Evolutionary conservation across 2,329 filamentous ascomycete species (phyloP), one percentile per base, ranked within the genome.

Genomic region (Diaporthe batatas): DNA sequence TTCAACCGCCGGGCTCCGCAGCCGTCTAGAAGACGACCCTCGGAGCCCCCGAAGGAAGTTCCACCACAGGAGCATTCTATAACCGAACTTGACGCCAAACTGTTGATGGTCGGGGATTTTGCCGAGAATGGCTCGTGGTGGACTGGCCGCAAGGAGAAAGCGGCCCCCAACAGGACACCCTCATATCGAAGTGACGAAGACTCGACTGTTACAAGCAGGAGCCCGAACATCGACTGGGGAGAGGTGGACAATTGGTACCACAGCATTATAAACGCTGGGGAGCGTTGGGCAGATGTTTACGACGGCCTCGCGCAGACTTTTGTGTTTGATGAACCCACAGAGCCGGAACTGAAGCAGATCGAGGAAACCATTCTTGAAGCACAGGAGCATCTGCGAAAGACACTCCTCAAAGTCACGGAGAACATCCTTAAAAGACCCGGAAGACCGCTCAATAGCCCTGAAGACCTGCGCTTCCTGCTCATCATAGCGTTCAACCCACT

Each of bases 101-200:
- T 93, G 6, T 83, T 96, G 25, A 84, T 95, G 8, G 81, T 95
- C 2, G 93, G 93, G 2, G 90, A 95, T 77, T 87, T 95, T 76
- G 92, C 91, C 0, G 94, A 96, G 79, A 96, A 96, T 78, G 93
- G 93, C 2, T 89, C 89, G 10, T 96, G 93, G 94, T 96, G 93
- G 93, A 91, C 92, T 59, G 93, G 92, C 1, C 87, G 87, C 64
- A 85, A 88, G 77, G 80, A 85, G 47, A 81, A 84, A 67, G 68
- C 77, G 69, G 62, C 78, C 75, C 78, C 81, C 70, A 76, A 76
- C 75, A 82, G 79, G 76, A 79, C 76, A 77, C 71, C 79, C 74
- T 80, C 82, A 72, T 76, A 81, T 51, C 78, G 79, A 39, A 81
- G 79, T 53, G 81, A 82, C 5, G 78, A 81, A 34, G 73, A 58